Conservation (phyloP, 768 basidiomycete species). For the Cystofilobasidium capitatum region DNA sequence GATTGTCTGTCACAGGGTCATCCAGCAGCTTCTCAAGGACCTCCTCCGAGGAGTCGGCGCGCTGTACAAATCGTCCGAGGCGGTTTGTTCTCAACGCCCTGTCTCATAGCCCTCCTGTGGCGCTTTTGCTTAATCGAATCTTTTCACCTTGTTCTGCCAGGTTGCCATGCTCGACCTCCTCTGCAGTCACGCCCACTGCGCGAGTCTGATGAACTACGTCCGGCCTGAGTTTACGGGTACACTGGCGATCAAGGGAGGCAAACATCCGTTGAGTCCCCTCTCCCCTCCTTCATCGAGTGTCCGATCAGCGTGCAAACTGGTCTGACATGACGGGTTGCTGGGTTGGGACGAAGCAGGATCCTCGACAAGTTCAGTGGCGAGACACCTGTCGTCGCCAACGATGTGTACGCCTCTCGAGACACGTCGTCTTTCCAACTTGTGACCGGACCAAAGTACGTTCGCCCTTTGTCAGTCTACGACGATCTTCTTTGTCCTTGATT, state of each 20-base stretch:
- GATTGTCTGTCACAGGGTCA: slow-evolving; percentile 49
- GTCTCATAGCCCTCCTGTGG: neutral
- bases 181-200: slow-evolving; percentile 72
- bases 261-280: slow-evolving; percentile 53
- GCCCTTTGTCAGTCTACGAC: neutral
- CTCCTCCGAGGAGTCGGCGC: slow-evolving; percentile 56
- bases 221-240: slow-evolving; percentile 79
- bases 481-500: neutral
- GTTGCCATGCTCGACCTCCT: slow-evolving; percentile 82
- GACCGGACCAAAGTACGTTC: slow-evolving; percentile 56
- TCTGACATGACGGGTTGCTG: no score
- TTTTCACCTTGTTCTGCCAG: slow-evolving; percentile 44
- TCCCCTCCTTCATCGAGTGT: neutral
- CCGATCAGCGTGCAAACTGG: no score
- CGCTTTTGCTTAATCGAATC: neutral
- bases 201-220: slow-evolving; percentile 60
- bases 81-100: slow-evolving; percentile 55
- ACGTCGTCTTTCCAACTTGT: slow-evolving; percentile 81
- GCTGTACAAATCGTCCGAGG: slow-evolving; percentile 84
- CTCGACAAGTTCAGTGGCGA: slow-evolving; percentile 44
- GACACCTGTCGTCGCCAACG: slow-evolving; percentile 65
- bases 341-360: neutral
- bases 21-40: slow-evolving; percentile 63
- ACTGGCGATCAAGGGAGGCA: slow-evolving; percentile 74
- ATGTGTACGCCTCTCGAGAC: slow-evolving; percentile 68